Percentiles rank a stretch among this genome's conserved stretches.
These are phyloP conservation scores for Calendula officinalis DNA, from an alignment of 129 eudicot species.

Conservation along the genomic window DNA sequence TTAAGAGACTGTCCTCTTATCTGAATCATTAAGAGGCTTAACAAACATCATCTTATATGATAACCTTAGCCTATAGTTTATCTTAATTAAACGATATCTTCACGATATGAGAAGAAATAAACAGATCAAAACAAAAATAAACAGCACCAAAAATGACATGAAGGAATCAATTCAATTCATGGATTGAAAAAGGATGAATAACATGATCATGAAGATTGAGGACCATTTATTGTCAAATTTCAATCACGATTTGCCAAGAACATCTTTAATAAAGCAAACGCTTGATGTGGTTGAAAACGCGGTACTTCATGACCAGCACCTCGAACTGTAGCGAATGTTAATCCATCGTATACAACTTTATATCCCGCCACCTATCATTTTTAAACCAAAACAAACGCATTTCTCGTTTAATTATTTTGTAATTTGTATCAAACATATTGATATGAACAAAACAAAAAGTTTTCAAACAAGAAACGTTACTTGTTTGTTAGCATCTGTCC, in stretches of 20 bases:
- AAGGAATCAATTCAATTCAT: neutral
- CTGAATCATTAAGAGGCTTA: too few relatives aligned
- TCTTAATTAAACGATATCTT: too few relatives aligned
- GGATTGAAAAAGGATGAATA: constrained; percentile 1
- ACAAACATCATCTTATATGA: too few relatives aligned
- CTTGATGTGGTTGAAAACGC: constrained; percentile 54
- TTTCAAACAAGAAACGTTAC: constrained; percentile 20
- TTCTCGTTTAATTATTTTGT: neutral
- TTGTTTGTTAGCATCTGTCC: constrained; percentile 47
- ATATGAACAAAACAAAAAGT: too few relatives aligned
- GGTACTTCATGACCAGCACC: constrained; percentile 74
- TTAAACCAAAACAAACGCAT: neutral
- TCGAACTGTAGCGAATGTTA: constrained; percentile 57
- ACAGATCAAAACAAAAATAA: too few relatives aligned
- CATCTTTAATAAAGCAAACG: constrained; percentile 43
- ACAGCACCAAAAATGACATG: too few relatives aligned
- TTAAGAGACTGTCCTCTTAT: too few relatives aligned
- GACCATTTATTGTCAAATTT: neutral
- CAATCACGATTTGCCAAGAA: constrained; percentile 30
- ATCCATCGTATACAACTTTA: constrained; percentile 48
- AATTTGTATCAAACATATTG: neutral
- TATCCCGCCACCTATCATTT: constrained; percentile 51
- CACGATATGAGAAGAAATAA: too few relatives aligned
- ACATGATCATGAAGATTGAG: neutral
- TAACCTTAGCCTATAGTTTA: too few relatives aligned